Evolutionary conservation across 2,329 filamentous ascomycete genomes (phyloP).

Genomic region (Paecilomyces variotii): DNA sequence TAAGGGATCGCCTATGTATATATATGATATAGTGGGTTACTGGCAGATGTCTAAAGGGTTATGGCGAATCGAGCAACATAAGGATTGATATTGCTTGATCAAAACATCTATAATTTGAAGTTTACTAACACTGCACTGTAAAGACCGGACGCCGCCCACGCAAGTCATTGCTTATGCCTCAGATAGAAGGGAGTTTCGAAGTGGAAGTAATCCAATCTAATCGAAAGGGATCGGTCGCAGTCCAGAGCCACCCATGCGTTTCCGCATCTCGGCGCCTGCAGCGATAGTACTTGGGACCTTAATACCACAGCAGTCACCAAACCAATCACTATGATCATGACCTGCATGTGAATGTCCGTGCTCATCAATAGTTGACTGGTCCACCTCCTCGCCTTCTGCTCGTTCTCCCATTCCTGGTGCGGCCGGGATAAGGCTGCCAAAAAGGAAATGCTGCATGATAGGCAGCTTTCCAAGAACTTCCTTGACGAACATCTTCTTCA

Average conservation of each 20-base stretch:
- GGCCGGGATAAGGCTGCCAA: conserved; percentile 76
- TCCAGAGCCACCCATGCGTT: conserved; percentile 59
- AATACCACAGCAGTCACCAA: conserved; percentile 97
- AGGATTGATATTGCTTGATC: background rate
- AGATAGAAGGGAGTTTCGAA: background rate
- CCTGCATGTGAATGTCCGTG: conserved; percentile 57
- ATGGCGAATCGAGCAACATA: background rate
- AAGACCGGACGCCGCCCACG: background rate
- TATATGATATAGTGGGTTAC: background rate
- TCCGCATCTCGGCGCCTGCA: conserved; percentile 81
- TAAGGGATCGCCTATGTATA: background rate
- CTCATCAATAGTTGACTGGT: conserved; percentile 54
- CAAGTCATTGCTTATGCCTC: background rate
- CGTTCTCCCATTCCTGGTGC: conserved; percentile 63
- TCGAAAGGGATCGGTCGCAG: conserved; percentile 48
- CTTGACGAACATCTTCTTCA: conserved; percentile 92
- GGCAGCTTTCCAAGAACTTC: conserved; percentile 90
- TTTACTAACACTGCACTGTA: background rate
- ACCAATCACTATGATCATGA: conserved; percentile 50
- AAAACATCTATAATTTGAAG: background rate
- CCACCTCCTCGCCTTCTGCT: conserved; percentile 41
- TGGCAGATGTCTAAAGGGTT: background rate
- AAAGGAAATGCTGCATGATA: conserved; percentile 98
- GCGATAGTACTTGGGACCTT: conserved; percentile 92
- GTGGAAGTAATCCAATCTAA: conserved; percentile 12